Conservation (phyloP, 441 rosid species). For the Flueggea neowawraea region DNA sequence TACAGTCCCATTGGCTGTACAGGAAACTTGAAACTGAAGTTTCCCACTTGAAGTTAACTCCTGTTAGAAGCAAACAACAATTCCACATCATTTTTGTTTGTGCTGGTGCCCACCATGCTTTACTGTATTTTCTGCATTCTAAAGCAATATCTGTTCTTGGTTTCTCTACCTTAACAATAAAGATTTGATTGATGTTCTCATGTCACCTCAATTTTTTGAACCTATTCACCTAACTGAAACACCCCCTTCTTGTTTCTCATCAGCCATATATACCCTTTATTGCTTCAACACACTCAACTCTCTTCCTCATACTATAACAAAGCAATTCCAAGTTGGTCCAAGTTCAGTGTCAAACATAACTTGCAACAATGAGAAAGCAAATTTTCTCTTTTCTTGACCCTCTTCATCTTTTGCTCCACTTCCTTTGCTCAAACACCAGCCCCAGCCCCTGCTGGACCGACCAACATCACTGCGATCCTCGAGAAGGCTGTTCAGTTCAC, state of each 20-base stretch:
- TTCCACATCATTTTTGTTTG: constrained; percentile 2
- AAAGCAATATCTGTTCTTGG: constrained; percentile 32
- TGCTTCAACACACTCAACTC: constrained; percentile 4
- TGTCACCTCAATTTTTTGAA: constrained; percentile 23
- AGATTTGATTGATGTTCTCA: constrained; percentile 21
- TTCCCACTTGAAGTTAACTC: constrained; percentile 8
- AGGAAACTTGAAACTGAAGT: constrained; percentile 22
- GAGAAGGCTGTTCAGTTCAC: constrained; percentile 88
- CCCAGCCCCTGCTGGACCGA: constrained; percentile 43
- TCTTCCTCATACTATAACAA: not conserved
- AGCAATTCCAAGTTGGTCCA: constrained; percentile 1
- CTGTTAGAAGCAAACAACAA: constrained; percentile 18
- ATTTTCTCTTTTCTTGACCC: constrained; percentile 17
- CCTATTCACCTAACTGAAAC: constrained; percentile 42
- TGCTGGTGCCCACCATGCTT: constrained; percentile 6
- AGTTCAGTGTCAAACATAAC: not conserved
- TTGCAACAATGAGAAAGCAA: constrained; percentile 28
- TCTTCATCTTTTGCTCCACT: constrained; percentile 19
- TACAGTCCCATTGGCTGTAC: not conserved
- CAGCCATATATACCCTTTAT: not conserved
- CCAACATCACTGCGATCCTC: constrained; percentile 69
- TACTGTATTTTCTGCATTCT: constrained; percentile 23
- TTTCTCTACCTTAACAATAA: constrained; percentile 24
- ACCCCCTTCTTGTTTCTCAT: constrained; percentile 9
- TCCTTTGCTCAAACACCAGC: constrained; percentile 47